Base-by-base conservation (phyloP, 163 green algal species). In the Picocystis sp. region DNA sequence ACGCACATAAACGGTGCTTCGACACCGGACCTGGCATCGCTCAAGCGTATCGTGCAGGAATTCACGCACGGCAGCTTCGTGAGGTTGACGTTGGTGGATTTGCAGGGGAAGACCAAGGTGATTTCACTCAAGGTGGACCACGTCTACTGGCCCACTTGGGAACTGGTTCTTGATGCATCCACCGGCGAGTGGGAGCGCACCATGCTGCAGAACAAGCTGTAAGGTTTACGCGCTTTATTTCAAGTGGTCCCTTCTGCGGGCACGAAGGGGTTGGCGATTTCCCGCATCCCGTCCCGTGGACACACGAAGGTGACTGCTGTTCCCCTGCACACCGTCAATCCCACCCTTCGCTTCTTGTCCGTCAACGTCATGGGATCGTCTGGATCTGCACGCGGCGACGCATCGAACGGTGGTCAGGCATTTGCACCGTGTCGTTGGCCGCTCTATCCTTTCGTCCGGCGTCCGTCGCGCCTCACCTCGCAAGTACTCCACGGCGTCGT, bases 221-320 rank as follows among this genome's bases (percentile, higher is more conserved):
- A 8, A 38, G 29, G 5, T 38, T 38, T 38, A 12, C 5, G 29
- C 29, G 29, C 0, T 38, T 38, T 38, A 38, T 38, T 38, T 38
- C 29, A 38, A 38, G 5, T 38, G 29, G 29, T 38, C 5, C 29
- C 29, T 38, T 38, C 29, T 38, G 47, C 47, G 6, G 41, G 47
- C 38, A 78, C 45, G 67, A 96, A 96, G 11, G 87, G 87, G 60
- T 96, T 96, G 6, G 73, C 78, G 42, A 96, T 92, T 60, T 94
- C 80, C 64, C 93, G 77, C 29, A 80, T 83, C 21, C 87, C 88
- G 5, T 69, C 50, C 3, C 76, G 85, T 1, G 86, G 86, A 8
- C 83, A 74, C 1, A 96, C 81, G 42, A 93, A 61, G 70, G 92
- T 97, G 1, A 97, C 87, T 11, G 82, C 77, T 15, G 87, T 95